Evolutionary conservation across 345 rosid genomes (phyloP).

Genomic region (Gossypium australe): DNA sequence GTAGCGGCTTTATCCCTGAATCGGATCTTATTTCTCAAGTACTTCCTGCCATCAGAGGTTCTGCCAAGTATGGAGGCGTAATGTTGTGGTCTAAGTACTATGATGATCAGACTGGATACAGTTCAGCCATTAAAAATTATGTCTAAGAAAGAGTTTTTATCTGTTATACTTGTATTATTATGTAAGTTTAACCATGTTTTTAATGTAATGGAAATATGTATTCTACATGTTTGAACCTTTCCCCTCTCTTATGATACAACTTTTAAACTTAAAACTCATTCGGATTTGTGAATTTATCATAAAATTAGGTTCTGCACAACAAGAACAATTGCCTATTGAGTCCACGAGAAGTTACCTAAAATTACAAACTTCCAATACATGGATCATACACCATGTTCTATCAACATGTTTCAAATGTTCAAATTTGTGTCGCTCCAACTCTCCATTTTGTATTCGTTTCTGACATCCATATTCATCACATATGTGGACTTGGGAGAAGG

Average conservation of each 20-base stretch:
- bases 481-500: too few species aligned
- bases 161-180: background rate
- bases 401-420: too few species aligned
- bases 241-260: background rate
- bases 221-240: background rate
- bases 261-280: background rate
- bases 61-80: constrained; percentile 21
- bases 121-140: background rate
- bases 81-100: constrained; percentile 13
- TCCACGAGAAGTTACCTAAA: too few species aligned
- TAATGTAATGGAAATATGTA: constrained; percentile 2
- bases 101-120: constrained; percentile 12
- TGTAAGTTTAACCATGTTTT: background rate
- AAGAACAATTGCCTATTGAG: too few species aligned
- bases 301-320: background rate
- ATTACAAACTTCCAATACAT: too few species aligned
- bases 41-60: constrained; percentile 17
- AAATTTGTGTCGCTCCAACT: too few species aligned
- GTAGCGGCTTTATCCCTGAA: constrained; percentile 17
- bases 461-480: too few species aligned
- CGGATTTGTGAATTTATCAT: background rate
- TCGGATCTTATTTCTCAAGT: constrained; percentile 6
- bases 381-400: too few species aligned
- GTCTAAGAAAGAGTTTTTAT: background rate
- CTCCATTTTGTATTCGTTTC: too few species aligned